Percentiles rank a stretch among this genome's conserved stretches.
These are phyloP conservation scores for Pulveroboletus sp. DNA, from an alignment of 768 basidiomycete genomes.

Conservation along the genomic window DNA sequence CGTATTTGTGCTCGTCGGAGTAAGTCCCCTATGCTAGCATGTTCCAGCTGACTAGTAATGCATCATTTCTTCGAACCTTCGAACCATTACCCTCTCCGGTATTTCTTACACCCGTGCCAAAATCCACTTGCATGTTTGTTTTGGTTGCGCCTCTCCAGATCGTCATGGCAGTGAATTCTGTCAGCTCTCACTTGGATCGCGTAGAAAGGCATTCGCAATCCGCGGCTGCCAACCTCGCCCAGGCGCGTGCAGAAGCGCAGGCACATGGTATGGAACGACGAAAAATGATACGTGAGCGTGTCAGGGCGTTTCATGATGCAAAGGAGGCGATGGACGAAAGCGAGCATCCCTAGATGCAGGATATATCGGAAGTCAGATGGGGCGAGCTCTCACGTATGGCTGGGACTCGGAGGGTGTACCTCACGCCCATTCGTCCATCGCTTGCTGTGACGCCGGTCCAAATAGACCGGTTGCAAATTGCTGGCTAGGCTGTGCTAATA, in stretches of 20 bases:
- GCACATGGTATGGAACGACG: constrained; percentile 53
- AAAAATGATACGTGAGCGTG: constrained; percentile 46
- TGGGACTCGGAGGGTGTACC: background rate
- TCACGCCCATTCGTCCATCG: too few relatives aligned
- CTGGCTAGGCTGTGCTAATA: too few relatives aligned
- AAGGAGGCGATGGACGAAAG: background rate
- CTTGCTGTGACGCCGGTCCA: too few relatives aligned
- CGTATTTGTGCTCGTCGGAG: constrained; percentile 11
- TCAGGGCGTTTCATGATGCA: constrained; percentile 30
- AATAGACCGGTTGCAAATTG: too few relatives aligned
- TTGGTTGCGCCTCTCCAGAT: constrained; percentile 6
- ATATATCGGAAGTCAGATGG: background rate
- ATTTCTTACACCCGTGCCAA: background rate
- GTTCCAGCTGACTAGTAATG: background rate
- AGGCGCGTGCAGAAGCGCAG: constrained; percentile 54
- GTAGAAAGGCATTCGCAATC: constrained; percentile 38
- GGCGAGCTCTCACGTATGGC: background rate
- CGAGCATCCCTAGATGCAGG: background rate
- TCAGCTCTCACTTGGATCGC: constrained; percentile 34
- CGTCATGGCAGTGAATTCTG: constrained; percentile 1
- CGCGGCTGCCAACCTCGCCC: constrained; percentile 55
- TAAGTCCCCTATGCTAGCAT: constrained; percentile 1
- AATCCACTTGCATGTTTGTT: too few relatives aligned
- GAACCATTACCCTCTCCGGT: background rate
- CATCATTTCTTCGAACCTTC: background rate